phyloP scores from a whole-genome alignment of 164 flowering plant species.

The Vitis vinifera region ASM3070453v1 NC_081811.1:4736001-4736500 shows the following conservation, averaged over 20 bases:
- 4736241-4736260: constrained; percentile 62
- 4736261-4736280: constrained; percentile 38
- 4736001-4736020: neutral
- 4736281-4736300: constrained; percentile 36
- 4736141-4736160: neutral
- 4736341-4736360: constrained; percentile 49
- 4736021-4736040: neutral
- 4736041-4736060: neutral
- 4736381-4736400: constrained; percentile 60
- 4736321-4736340: constrained; percentile 34
- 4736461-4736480: neutral
- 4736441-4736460: neutral
- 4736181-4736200: neutral
- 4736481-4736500: neutral
- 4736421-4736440: neutral
- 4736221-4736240: constrained; percentile 83
- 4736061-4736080: neutral
- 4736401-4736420: constrained; percentile 37
- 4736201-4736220: neutral
- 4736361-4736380: constrained; percentile 36
- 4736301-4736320: constrained; percentile 48
- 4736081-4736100: neutral
- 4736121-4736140: neutral
- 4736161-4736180: constrained; percentile 2
- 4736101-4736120: neutral